Conservation (phyloP, 192 early-diverging fungal species). For the Podila minutissima region DNA sequence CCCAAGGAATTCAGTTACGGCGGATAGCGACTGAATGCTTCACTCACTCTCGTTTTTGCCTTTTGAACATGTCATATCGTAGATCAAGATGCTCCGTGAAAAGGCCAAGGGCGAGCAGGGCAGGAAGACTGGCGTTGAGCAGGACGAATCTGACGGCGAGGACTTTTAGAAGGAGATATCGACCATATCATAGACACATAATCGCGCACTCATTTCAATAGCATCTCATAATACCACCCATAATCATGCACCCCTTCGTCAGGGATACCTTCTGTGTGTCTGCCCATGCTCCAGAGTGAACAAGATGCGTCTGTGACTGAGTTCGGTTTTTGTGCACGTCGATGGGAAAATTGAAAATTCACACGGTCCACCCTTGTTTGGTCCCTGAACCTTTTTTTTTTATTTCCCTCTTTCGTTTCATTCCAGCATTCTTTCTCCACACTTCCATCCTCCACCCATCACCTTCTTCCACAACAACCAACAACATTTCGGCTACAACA, state of each 20-base stretch:
- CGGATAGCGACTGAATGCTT: no score
- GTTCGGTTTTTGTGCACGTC: no score
- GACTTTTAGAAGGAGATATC: not conserved
- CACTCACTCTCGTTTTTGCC: no score
- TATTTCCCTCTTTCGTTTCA: not conserved
- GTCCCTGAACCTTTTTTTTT: not conserved
- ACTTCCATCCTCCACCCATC: not conserved
- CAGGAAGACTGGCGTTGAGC: constrained; percentile 19
- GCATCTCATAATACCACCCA: not conserved
- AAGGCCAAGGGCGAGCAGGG: constrained; percentile 12
- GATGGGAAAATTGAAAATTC: not conserved
- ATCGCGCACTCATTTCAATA: not conserved
- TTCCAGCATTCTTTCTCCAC: not conserved
- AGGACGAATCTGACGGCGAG: constrained; percentile 46
- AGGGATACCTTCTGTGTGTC: no score
- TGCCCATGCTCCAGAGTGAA: no score
- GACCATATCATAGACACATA: not conserved
- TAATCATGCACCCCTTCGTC: no score
- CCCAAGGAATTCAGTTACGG: no score
- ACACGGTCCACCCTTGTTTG: not conserved
- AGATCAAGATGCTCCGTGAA: constrained; percentile 47
- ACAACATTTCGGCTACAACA: not conserved
- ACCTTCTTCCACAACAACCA: not conserved
- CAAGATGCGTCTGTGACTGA: no score
- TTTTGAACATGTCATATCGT: not conserved